Percentiles rank a stretch among this genome's conserved stretches.
Conservation (phyloP, 352 stramenopile genomes). For the Paralagenidium karlingii region DNA sequence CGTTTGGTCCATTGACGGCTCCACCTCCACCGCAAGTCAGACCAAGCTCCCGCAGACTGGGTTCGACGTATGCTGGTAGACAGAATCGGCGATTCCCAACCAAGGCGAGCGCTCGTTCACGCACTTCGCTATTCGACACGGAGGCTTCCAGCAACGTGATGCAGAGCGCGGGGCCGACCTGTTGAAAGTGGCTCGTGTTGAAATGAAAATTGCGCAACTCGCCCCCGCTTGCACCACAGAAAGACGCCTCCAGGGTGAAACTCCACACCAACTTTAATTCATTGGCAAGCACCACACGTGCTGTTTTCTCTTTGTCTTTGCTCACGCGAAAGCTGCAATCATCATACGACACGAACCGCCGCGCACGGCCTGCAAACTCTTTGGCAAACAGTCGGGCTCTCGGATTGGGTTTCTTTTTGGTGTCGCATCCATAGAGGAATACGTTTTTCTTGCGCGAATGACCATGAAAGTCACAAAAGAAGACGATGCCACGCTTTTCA, state of each 20-base stretch:
- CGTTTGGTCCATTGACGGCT: too few relatives aligned
- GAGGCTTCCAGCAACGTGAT: too few relatives aligned
- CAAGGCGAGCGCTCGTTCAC: too few relatives aligned
- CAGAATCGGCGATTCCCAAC: too few relatives aligned
- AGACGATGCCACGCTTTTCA: constrained; percentile 37
- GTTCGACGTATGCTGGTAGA: too few relatives aligned
- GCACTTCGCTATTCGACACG: too few relatives aligned
- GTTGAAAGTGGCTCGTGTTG: too few relatives aligned
- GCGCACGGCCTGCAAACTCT: constrained; percentile 47
- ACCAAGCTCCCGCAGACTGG: too few relatives aligned
- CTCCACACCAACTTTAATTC: constrained; percentile 62
- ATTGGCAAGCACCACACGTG: constrained; percentile 68
- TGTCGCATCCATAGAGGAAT: constrained; percentile 92
- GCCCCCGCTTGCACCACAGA: too few relatives aligned
- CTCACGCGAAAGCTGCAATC: constrained; percentile 79
- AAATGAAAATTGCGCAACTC: too few relatives aligned
- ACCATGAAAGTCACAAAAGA: constrained; percentile 88
- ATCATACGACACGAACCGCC: constrained; percentile 43
- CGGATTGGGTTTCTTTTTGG: constrained; percentile 75
- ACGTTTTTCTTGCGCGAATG: constrained; percentile 90
- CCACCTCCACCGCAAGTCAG: too few relatives aligned
- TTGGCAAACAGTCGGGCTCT: constrained; percentile 60
- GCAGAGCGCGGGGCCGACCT: too few relatives aligned
- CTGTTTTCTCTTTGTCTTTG: constrained; percentile 66
- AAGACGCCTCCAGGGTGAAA: constrained; percentile 82